Evolutionary conservation across 495 filamentous ascomycete genomes (phyloP).

Genomic region (Penicillium herquei): DNA sequence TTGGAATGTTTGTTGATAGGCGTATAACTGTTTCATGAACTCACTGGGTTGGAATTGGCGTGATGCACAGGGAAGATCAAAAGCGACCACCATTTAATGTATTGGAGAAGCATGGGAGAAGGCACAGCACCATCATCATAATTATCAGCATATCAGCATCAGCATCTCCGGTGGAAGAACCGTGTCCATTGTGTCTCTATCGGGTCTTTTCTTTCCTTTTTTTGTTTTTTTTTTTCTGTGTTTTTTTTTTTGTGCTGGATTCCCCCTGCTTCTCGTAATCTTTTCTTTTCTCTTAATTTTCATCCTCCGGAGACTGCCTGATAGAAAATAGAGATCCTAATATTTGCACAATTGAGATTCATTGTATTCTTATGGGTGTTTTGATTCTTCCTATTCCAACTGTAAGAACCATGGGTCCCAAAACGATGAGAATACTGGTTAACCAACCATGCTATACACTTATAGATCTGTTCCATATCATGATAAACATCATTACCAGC

Average conservation of each 20-base stretch:
- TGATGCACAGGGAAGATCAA: conserved; percentile 25
- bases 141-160: conserved; percentile 28
- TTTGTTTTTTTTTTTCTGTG: conserved; percentile 12
- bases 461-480: no score
- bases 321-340: conserved; percentile 28
- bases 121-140: conserved; percentile 16
- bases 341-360: conserved; percentile 13
- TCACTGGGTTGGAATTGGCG: conserved; percentile 27
- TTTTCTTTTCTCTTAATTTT: conserved; percentile 7
- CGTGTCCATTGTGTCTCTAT: conserved; percentile 3
- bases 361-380: not conserved
- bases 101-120: conserved; percentile 21
- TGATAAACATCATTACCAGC: no score
- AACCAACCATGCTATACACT: no score
- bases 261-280: conserved; percentile 22
- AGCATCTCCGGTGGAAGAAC: conserved; percentile 17
- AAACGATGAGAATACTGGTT: no score
- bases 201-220: conserved; percentile 7
- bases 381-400: not conserved
- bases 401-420: no score
- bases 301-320: conserved; percentile 13
- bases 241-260: conserved; percentile 14
- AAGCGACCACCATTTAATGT: conserved; percentile 23
- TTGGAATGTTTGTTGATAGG: conserved; percentile 28
- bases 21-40: conserved; percentile 30